A percentile compares a stretch with the other conserved stretches of the same genome.
Evolutionary conservation across 2,329 filamentous ascomycete genomes (phyloP).

Genomic region (Thielaviopsis populi): DNA sequence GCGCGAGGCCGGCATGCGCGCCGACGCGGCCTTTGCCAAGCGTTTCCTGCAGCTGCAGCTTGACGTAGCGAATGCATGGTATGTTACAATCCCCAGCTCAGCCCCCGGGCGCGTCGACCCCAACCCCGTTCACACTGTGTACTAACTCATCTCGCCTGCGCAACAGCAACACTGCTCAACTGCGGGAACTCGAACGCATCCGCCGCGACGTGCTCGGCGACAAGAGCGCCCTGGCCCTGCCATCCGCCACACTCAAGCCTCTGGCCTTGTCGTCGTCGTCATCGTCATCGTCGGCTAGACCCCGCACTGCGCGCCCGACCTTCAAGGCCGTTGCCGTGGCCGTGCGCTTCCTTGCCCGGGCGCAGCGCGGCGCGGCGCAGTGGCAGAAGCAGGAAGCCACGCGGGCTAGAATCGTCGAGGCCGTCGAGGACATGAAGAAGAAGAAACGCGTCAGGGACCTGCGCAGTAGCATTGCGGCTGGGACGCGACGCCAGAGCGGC

Average conservation of each 20-base stretch:
- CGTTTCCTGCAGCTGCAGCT: slow-evolving; percentile 65
- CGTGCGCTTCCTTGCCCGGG: slow-evolving; percentile 39
- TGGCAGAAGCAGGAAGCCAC: slow-evolving; percentile 40
- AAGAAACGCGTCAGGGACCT: slow-evolving; percentile 28
- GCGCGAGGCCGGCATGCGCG: slow-evolving; percentile 66
- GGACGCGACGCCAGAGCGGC: slow-evolving; percentile 24
- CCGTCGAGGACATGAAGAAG: slow-evolving; percentile 33
- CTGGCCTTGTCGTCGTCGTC: slow-evolving; percentile 5
- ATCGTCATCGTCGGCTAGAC: not conserved
- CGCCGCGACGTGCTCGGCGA: slow-evolving; percentile 31
- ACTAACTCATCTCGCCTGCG: not conserved
- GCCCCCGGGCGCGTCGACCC: slow-evolving; percentile 6
- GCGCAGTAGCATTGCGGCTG: not conserved
- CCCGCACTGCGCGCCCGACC: slow-evolving; percentile 20
- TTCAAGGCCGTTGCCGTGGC: slow-evolving; percentile 33
- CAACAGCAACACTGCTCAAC: slow-evolving; percentile 76
- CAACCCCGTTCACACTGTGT: too few relatives aligned
- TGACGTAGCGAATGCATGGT: slow-evolving; percentile 81
- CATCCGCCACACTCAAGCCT: slow-evolving; percentile 10
- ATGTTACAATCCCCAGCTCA: slow-evolving; percentile 29
- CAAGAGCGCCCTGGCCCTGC: slow-evolving; percentile 22
- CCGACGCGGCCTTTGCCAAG: slow-evolving; percentile 75
- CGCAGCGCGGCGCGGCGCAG: slow-evolving; percentile 29
- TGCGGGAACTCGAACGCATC: slow-evolving; percentile 73
- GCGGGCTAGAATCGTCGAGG: slow-evolving; percentile 33